These are phyloP conservation scores for Rheum nobile DNA, from an alignment of 148 eudicot species.

Conservation along the genomic window DNA sequence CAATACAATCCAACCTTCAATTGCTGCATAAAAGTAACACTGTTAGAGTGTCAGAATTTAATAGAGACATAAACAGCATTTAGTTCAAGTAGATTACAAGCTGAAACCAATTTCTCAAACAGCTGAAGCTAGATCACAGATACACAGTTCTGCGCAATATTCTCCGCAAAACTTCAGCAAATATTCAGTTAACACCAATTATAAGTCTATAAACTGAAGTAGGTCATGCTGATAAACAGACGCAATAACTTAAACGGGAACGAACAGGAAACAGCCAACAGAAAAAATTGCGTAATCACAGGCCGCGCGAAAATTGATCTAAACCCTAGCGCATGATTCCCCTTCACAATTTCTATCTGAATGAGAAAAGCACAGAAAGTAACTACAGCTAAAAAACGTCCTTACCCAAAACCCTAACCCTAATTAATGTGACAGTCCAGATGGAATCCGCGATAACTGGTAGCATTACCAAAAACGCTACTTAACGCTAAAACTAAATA, in stretches of 20 bases:
- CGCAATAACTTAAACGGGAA: no score
- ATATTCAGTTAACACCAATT: background rate
- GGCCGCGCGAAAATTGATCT: no score
- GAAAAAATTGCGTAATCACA: no score
- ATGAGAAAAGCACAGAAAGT: no score
- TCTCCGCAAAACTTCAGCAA: no score
- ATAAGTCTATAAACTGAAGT: background rate
- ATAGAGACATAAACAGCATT: background rate
- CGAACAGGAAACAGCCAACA: no score
- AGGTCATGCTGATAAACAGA: no score
- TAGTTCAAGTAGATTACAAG: background rate
- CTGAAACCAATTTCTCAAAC: background rate
- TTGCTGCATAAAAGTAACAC: conserved; percentile 44
- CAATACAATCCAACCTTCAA: conserved; percentile 87
- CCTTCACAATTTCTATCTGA: no score
- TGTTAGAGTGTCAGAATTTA: no score
- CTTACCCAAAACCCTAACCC: background rate
- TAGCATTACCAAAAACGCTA: no score
- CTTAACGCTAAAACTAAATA: no score
- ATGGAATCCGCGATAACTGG: background rate
- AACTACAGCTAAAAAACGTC: background rate
- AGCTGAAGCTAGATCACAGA: background rate
- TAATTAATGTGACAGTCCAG: background rate
- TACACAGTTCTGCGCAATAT: background rate
- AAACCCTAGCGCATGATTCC: no score